Base-by-base conservation (phyloP, 2,329 filamentous ascomycete genomes). In the Monosporascus sp. region DNA sequence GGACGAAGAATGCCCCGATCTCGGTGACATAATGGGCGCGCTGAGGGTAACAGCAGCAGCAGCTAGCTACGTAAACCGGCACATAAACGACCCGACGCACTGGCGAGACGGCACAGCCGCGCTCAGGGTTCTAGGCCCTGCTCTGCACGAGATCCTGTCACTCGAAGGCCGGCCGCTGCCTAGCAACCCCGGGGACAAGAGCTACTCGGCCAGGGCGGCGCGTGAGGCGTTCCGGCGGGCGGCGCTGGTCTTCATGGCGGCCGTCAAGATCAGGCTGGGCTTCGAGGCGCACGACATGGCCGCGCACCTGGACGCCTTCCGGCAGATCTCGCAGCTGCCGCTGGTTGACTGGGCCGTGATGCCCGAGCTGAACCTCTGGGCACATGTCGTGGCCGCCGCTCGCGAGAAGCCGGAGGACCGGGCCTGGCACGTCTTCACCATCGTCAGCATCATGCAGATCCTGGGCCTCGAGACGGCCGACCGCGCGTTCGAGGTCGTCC, bases 281-380 rank as follows among this genome's bases (percentile, higher is more conserved):
- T 60, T 58, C 6, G 45, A 49, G 1, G 52, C 58, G 7, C 55
- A 46, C 37, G 64, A 67, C 31, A 52, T 66, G 48, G 48, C 49
- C 19, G 49, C 52, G 2, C 64, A 67, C 20, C 53, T 66, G 19
- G 52, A 62, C 17, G 64, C 63, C 8, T 67, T 67, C 48, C 50
- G 59, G n/a, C 58, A 63, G 56, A 64, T 67, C 37, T 60, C 63
- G 37, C 56, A 55, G 37, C 54, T 66, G 24, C 63, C 64, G 2
- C 46, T 59, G 8, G 63, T 67, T 0, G 50, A 63, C 27, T 66
- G 63, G 64, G 48, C 55, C 17, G 27, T 59, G 2, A 55, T 65
- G n/a, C 63, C 63, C n/a, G 63, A 67, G 57, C 47, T 67, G n/a
- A 65, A 58, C 37, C 57, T 67, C 17, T 67, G 65, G 65, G 63